Base-by-base conservation (phyloP, 768 basidiomycete species). In the Boletus coccyginus region DNA sequence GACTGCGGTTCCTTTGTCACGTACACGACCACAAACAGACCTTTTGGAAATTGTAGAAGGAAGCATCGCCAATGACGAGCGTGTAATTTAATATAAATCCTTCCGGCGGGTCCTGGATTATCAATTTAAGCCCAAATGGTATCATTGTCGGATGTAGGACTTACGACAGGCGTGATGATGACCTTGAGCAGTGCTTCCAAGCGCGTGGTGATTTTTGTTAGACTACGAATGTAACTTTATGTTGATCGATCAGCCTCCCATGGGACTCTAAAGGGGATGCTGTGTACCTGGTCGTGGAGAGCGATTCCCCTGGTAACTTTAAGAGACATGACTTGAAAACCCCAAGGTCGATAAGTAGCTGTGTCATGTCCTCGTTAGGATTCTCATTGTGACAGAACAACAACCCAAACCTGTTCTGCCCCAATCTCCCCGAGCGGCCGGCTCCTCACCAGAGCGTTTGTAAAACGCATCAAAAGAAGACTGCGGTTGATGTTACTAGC, bases 41-140 rank as follows among this genome's bases (percentile, higher is more conserved):
- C 85, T 99, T 99, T 77, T 98, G 97, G 77, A 99, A 99, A 73
- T 98, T 98, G 32, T 88, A 89, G 72, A 95, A 95, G 3, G 94
- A 95, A 7, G 90, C 87, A 72, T 98, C 96, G 24, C 92, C 92
- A 59, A 99, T 91, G 54, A 98, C 80, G 27, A 98, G 80, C 9
- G 92, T 94, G 67, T 98, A 99, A 66, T 98, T 98, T 53, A 94
- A 79, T 58, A 98, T 92, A 67, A 99, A 98, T 3, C 90, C 92
- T 70, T 96, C 94, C 2, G 92, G 77, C 16, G 96, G 94, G 65
- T 95, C 92, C 88, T 96, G 50, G 0, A 57, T n/a, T 33, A 54
- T 39, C 11, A 27, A 35, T 45, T 48, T 52, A 44, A 41, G 48
- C 29, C 36, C 13, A 1, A 19, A 39, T 41, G 41, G 50, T 21